These are phyloP conservation scores for Fistulinella staudtii DNA, from an alignment of 1,284 basidiomycete species.

Conservation along the genomic window DNA sequence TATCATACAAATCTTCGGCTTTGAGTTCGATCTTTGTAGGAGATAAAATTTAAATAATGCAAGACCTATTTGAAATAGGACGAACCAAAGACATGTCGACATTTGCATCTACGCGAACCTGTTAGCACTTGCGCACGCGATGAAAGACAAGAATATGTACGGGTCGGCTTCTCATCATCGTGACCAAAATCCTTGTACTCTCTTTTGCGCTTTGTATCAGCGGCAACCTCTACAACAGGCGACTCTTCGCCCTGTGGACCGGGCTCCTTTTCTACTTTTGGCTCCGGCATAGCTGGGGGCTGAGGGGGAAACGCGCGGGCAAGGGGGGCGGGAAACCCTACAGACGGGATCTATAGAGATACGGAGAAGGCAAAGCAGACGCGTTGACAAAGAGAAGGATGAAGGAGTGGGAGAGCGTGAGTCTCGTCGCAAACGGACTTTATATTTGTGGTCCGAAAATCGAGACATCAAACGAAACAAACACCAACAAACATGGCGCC, in stretches of 20 bases:
- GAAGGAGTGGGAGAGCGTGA: constrained; percentile 33
- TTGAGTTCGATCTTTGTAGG: constrained; percentile 73
- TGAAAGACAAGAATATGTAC: constrained; percentile 43
- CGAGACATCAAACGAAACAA: constrained; percentile 27
- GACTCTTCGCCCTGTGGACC: constrained; percentile 47
- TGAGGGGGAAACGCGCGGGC: constrained; percentile 1
- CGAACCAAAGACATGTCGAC: constrained; percentile 80
- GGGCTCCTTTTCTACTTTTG: constrained; percentile 59
- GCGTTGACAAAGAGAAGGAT: constrained; percentile 13
- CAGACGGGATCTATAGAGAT: constrained; percentile 27
- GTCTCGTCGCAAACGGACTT: constrained; percentile 30
- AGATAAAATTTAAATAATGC: constrained; percentile 1
- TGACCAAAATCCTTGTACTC: constrained; percentile 92
- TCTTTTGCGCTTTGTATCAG: constrained; percentile 65
- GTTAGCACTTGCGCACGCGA: constrained; percentile 2
- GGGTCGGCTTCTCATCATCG: constrained; percentile 65
- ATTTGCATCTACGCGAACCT: constrained; percentile 59
- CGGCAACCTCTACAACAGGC: constrained; percentile 25
- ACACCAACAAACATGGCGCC: constrained; percentile 25
- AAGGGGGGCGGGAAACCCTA: constrained; percentile 21
- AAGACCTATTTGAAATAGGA: constrained; percentile 7
- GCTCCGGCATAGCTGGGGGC: constrained; percentile 35
- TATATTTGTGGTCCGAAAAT: constrained; percentile 32
- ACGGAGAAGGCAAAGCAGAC: constrained; percentile 10
- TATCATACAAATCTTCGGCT: constrained; percentile 94